Evolutionary conservation across 768 basidiomycete species (phyloP).

Genomic region (Pisolithus albus): DNA sequence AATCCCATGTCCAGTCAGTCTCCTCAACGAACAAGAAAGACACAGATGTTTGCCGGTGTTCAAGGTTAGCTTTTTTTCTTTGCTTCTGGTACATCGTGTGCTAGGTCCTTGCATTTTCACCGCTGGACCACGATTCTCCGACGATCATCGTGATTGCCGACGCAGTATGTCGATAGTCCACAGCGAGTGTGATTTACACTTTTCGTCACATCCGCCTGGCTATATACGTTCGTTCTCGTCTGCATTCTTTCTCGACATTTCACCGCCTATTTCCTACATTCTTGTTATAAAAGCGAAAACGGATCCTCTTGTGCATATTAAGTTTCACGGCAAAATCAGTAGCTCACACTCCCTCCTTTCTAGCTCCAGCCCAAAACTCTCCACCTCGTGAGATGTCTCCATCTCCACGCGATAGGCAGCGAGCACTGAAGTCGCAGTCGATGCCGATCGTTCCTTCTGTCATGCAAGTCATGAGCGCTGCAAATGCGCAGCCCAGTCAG

Average conservation of each 20-base stretch:
- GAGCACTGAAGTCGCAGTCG: conserved; percentile 52
- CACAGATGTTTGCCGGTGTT: conserved; percentile 39
- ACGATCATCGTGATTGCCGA: conserved; percentile 12
- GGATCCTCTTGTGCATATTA: conserved; percentile 6
- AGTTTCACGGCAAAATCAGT: conserved; percentile 2
- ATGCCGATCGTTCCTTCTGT: conserved; percentile 57
- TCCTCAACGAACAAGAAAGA: conserved; percentile 51
- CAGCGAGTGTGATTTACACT: conserved; percentile 29
- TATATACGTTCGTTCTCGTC: conserved; percentile 3
- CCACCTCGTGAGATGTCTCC: conserved; percentile 38
- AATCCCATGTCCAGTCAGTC: conserved; percentile 52
- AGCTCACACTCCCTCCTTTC: conserved; percentile 3
- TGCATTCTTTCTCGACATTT: conserved; percentile 1
- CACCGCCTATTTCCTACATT: conserved; percentile 1
- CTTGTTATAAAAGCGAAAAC: conserved; percentile 3
- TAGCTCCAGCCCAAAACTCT: conserved; percentile 23
- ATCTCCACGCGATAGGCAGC: conserved; percentile 41
- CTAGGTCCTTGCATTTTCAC: conserved; percentile 8
- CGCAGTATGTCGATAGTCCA: conserved; percentile 18
- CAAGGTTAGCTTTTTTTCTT: conserved; percentile 38
- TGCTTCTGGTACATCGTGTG: conserved; percentile 15
- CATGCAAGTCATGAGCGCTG: conserved; percentile 41
- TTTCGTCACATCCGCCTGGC: conserved; percentile 8
- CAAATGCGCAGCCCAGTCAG: conserved; percentile 33
- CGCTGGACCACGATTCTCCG: conserved; percentile 1